Conservation (phyloP, 176 grass and related monocot species). For the Avena eriantha region DNA sequence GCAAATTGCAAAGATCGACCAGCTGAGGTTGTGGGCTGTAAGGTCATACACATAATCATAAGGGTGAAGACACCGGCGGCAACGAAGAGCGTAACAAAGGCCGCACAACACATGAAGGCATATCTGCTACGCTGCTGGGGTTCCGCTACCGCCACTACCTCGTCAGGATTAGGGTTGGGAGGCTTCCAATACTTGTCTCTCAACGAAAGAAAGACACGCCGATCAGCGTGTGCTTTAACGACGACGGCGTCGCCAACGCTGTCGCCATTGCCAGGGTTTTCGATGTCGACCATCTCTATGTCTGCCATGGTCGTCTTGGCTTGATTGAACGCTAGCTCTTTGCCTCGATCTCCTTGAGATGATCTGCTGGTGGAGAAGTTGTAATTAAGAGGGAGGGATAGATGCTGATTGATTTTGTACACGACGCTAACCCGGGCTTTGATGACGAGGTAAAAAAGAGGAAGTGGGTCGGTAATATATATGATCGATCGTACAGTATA, state of each 20-base stretch:
- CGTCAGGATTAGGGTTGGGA: neutral
- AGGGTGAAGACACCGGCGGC: neutral
- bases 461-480: too few species aligned
- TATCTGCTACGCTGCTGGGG: neutral
- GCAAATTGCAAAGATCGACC: neutral
- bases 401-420: neutral
- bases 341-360: neutral
- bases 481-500: too few species aligned
- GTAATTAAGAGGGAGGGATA: neutral
- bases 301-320: neutral
- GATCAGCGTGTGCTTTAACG: neutral
- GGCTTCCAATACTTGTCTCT: neutral
- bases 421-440: too few species aligned
- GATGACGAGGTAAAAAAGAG: too few species aligned
- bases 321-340: too few species aligned
- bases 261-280: neutral
- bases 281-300: slow-evolving; percentile 1
- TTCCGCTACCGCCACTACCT: neutral
- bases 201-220: neutral
- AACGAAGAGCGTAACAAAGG: neutral
- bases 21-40: neutral
- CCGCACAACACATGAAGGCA: neutral
- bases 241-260: neutral
- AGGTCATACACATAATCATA: neutral
- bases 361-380: neutral